Conservation (phyloP, 2,329 filamentous ascomycete genomes). For the Elsinoe australis region DNA sequence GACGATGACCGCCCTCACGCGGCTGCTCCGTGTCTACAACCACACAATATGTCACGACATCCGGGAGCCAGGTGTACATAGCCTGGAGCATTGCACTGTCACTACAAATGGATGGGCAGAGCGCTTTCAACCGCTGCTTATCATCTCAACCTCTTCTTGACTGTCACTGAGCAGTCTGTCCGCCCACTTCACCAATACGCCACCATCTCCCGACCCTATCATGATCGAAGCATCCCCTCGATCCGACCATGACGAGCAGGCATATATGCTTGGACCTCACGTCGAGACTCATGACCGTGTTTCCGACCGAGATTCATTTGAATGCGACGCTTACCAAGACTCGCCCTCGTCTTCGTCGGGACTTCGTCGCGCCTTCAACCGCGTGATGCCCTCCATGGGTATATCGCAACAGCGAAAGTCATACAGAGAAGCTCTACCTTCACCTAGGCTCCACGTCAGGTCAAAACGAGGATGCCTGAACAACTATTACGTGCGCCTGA, state of each 20-base stretch:
- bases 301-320: constrained; percentile 8
- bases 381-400: background rate
- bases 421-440: constrained; percentile 3
- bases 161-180: too few relatives aligned
- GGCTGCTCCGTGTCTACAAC: constrained; percentile 13
- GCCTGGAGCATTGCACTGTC: background rate
- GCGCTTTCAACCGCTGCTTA: too few relatives aligned
- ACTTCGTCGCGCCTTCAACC: constrained; percentile 2
- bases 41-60: background rate
- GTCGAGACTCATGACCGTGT: constrained; percentile 3
- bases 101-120: constrained; percentile 5
- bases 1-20: background rate
- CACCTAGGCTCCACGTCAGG: background rate
- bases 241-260: background rate
- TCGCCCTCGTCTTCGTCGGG: constrained; percentile 1
- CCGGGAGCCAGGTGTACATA: background rate
- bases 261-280: constrained; percentile 7
- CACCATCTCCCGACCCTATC: background rate
- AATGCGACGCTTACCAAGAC: constrained; percentile 11
- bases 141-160: background rate
- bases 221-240: background rate
- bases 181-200: too few relatives aligned
- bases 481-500: background rate
- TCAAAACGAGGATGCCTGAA: constrained; percentile 2
- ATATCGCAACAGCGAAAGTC: constrained; percentile 1